phyloP scores from a whole-genome alignment of 1,284 basidiomycete genomes.

The Cronartium quercuum region DNA sequence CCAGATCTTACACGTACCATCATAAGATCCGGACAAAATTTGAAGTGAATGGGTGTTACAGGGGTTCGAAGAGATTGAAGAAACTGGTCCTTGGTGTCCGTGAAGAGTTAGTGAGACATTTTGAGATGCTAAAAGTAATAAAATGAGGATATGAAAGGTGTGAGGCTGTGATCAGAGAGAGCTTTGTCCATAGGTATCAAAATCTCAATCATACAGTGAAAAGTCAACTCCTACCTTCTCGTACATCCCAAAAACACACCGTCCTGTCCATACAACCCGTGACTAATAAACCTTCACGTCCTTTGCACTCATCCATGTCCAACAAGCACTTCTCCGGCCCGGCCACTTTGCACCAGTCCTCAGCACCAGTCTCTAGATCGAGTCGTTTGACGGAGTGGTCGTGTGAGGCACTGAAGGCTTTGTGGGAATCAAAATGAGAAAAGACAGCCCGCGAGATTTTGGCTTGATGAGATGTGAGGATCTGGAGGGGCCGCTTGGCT shows the following conservation, averaged over 20 bases:
- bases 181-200: too few relatives aligned
- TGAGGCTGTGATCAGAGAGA: background rate
- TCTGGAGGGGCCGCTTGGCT: constrained; percentile 60
- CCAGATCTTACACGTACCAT: constrained; percentile 76
- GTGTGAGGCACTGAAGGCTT: constrained; percentile 50
- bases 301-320: constrained; percentile 51
- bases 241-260: constrained; percentile 54
- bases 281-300: constrained; percentile 50
- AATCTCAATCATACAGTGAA: background rate
- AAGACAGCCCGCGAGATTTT: constrained; percentile 65
- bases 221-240: constrained; percentile 47
- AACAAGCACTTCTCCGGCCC: constrained; percentile 55
- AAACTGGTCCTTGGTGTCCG: constrained; percentile 66
- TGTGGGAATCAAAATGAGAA: constrained; percentile 40
- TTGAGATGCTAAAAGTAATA: constrained; percentile 59
- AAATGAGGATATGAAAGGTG: background rate
- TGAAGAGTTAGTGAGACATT: constrained; percentile 56
- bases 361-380: constrained; percentile 52
- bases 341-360: constrained; percentile 59
- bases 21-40: constrained; percentile 64
- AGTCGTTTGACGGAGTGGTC: constrained; percentile 54
- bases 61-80: constrained; percentile 60
- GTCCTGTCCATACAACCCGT: constrained; percentile 55
- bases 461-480: constrained; percentile 67
- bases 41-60: constrained; percentile 64